Evolutionary conservation across 768 basidiomycete genomes (phyloP).

Genomic region (Termitomyces sp.): DNA sequence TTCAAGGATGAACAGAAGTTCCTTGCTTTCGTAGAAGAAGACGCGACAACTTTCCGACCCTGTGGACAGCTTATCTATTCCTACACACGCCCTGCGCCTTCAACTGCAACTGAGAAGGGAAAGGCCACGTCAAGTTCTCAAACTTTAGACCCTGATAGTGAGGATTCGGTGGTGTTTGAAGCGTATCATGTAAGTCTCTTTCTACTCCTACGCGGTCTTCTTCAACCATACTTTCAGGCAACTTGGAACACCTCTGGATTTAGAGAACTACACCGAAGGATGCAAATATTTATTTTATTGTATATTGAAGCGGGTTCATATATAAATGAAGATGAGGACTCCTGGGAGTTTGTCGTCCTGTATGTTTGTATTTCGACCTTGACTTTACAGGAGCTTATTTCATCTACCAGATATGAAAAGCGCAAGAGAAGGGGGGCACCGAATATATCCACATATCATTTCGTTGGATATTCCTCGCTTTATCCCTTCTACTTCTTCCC

Average conservation of each 20-base stretch:
- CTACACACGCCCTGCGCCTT: conserved; percentile 60
- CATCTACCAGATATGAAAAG: conserved; percentile 69
- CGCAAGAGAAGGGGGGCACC: conserved; percentile 55
- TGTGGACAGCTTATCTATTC: conserved; percentile 71
- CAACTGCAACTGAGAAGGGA: conserved; percentile 43
- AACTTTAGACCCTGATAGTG: conserved; percentile 43
- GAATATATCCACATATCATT: conserved; percentile 72
- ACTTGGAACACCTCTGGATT: conserved; percentile 88
- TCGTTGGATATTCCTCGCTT: conserved; percentile 90
- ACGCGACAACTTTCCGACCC: conserved; percentile 77
- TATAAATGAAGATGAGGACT: conserved; percentile 89
- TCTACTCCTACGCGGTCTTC: background rate
- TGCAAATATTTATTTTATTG: conserved; percentile 92
- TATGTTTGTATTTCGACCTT: conserved; percentile 35
- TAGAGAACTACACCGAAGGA: conserved; percentile 82
- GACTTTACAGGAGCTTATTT: background rate
- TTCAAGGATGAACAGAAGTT: conserved; percentile 67
- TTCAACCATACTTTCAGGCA: conserved; percentile 40
- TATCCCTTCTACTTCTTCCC: conserved; percentile 97
- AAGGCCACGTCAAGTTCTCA: conserved; percentile 43
- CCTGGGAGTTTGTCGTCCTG: conserved; percentile 91
- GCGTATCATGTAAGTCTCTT: conserved; percentile 76
- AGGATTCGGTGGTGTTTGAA: conserved; percentile 75
- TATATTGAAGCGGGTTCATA: conserved; percentile 97
- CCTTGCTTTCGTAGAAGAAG: conserved; percentile 64